Evolutionary conservation across 106 monocot species (phyloP).

Genomic region (Hemerocallis citrina): DNA sequence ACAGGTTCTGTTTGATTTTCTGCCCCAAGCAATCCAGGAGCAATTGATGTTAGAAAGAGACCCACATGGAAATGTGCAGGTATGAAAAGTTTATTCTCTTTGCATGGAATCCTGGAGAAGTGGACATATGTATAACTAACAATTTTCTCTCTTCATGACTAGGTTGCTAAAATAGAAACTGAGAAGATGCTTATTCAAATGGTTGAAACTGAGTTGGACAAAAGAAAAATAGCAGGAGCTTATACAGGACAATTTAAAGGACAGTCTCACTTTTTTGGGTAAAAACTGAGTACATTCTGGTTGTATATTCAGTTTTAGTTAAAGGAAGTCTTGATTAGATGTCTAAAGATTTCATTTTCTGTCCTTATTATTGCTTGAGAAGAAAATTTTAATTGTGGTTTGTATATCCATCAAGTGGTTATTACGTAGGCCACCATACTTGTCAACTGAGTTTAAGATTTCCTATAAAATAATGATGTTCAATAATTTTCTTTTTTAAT

Average conservation of each 20-base stretch:
- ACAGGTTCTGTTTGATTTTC: slow-evolving; percentile 60
- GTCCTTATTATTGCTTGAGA: too few species aligned
- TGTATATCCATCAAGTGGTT: too few species aligned
- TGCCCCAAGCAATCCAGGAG: slow-evolving; percentile 89
- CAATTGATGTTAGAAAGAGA: slow-evolving; percentile 92
- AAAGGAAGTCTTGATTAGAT: neutral
- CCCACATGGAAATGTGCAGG: slow-evolving; percentile 98
- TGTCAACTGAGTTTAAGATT: too few species aligned
- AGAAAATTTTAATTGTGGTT: too few species aligned
- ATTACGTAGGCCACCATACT: too few species aligned
- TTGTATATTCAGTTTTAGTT: neutral
- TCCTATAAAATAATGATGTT: too few species aligned
- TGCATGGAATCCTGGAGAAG: too few species aligned
- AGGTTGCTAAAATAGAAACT: slow-evolving; percentile 99
- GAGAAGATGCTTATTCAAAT: slow-evolving; percentile 92
- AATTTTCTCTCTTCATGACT: slow-evolving; percentile 3
- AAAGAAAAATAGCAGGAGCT: slow-evolving; percentile 47
- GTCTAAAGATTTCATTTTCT: neutral
- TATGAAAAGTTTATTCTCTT: slow-evolving; percentile 8
- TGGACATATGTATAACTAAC: neutral
- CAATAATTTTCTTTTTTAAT: neutral
- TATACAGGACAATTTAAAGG: slow-evolving; percentile 76
- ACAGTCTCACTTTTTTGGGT: slow-evolving; percentile 94
- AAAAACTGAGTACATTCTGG: slow-evolving; percentile 5
- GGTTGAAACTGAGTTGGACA: slow-evolving; percentile 92